These are phyloP conservation scores for Apiospora aurea DNA, from an alignment of 2,329 filamentous ascomycete genomes.

Conservation along the genomic window DNA sequence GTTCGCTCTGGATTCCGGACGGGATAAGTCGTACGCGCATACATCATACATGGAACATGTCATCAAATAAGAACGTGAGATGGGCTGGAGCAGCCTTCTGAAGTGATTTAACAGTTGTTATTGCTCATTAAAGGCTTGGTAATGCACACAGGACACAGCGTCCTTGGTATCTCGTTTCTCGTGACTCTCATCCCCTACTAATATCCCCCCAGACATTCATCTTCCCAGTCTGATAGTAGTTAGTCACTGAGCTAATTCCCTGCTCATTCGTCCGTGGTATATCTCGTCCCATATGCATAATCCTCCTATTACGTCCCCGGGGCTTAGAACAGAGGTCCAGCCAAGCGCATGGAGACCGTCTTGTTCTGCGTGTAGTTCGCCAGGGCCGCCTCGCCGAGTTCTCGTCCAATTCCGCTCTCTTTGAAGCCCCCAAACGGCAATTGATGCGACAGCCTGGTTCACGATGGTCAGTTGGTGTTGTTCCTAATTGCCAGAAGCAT, in stretches of 20 bases:
- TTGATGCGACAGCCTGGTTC: no score
- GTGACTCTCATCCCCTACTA: background rate
- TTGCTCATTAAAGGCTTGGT: constrained; percentile 3
- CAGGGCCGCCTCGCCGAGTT: constrained; percentile 73
- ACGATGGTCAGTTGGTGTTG: no score
- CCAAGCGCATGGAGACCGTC: constrained; percentile 65
- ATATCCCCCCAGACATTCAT: background rate
- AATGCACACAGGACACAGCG: background rate
- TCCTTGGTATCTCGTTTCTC: constrained; percentile 15
- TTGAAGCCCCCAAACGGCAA: constrained; percentile 78
- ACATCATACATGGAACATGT: background rate
- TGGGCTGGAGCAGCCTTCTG: no score
- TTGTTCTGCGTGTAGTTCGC: constrained; percentile 74
- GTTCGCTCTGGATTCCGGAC: background rate
- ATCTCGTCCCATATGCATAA: background rate
- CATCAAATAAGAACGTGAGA: no score
- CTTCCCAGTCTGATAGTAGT: background rate
- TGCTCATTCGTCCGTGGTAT: background rate
- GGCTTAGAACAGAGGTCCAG: constrained; percentile 45
- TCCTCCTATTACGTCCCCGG: background rate
- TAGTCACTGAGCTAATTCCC: background rate
- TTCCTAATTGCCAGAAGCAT: no score
- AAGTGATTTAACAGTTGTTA: background rate
- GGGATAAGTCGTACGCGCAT: background rate
- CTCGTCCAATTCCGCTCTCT: constrained; percentile 78